Percentiles rank a stretch among this genome's conserved stretches.
Evolutionary conservation across 805 yeast species (phyloP).

Genomic region (Cyberlindnera samutprakarnensis): DNA sequence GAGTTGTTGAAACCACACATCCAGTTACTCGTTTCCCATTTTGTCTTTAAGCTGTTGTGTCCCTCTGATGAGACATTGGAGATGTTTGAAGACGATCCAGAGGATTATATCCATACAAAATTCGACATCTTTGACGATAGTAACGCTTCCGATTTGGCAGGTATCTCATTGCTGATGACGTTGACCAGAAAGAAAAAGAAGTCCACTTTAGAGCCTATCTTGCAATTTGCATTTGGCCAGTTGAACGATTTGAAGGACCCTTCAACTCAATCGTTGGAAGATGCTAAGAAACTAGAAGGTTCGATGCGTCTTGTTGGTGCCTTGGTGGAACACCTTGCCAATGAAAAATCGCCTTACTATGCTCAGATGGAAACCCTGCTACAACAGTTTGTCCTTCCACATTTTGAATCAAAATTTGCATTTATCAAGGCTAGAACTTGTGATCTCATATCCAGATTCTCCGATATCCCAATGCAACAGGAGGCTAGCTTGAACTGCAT

Average conservation of each 20-base stretch:
- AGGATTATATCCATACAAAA: constrained; percentile 72
- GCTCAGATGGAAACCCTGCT: constrained; percentile 66
- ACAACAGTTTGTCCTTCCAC: constrained; percentile 59
- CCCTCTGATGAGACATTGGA: constrained; percentile 64
- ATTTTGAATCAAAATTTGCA: constrained; percentile 49
- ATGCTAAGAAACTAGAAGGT: constrained; percentile 69
- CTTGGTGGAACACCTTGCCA: constrained; percentile 50
- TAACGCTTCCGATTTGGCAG: constrained; percentile 70
- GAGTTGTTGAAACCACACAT: constrained; percentile 54
- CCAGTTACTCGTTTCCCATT: constrained; percentile 56
- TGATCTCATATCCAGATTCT: constrained; percentile 58
- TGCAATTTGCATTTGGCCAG: constrained; percentile 50
- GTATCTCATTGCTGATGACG: constrained; percentile 63
- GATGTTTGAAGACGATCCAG: constrained; percentile 78
- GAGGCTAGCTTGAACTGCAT: constrained; percentile 29
- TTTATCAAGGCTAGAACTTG: constrained; percentile 73
- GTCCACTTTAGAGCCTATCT: constrained; percentile 49
- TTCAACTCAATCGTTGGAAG: constrained; percentile 29
- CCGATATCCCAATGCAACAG: constrained; percentile 47
- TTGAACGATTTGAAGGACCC: constrained; percentile 30
- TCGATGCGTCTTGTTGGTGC: constrained; percentile 72
- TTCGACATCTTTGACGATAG: constrained; percentile 59
- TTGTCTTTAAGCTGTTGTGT: constrained; percentile 70
- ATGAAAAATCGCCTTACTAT: constrained; percentile 47
- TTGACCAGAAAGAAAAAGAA: constrained; percentile 63